Percentiles rank a stretch among this genome's conserved stretches.
phyloP scores from a whole-genome alignment of 202 grass and related monocot genomes.

The Musa balbisiana region DNA sequence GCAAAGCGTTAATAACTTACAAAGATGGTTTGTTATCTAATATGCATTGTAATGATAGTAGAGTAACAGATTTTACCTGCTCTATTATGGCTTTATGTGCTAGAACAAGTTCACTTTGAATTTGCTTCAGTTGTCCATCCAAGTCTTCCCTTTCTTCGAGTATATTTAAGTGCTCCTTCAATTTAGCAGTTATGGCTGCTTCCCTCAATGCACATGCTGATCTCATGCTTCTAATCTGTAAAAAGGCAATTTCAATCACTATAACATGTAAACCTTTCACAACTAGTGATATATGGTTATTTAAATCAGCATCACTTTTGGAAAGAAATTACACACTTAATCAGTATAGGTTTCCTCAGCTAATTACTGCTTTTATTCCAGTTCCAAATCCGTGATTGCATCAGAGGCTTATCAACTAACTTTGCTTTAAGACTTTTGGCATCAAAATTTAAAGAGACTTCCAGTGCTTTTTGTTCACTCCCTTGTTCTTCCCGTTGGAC shows the following conservation, averaged over 20 bases:
- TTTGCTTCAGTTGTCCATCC: constrained; percentile 49
- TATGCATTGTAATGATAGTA: too few relatives aligned
- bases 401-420: constrained; percentile 50
- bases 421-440: constrained; percentile 6
- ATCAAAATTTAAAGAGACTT: constrained; percentile 6
- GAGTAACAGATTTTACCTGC: constrained; percentile 35
- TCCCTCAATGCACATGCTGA: constrained; percentile 62
- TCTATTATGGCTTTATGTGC: constrained; percentile 63
- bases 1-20: too few relatives aligned
- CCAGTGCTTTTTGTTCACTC: constrained; percentile 21
- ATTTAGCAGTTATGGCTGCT: constrained; percentile 42
- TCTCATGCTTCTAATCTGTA: constrained; percentile 75
- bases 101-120: constrained; percentile 62
- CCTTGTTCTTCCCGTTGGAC: constrained; percentile 60
- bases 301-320: constrained; percentile 5
- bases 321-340: constrained; percentile 40
- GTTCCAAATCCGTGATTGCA: constrained; percentile 63
- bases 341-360: constrained; percentile 78
- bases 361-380: constrained; percentile 58
- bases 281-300: constrained; percentile 4
- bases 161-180: constrained; percentile 57
- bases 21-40: too few relatives aligned
- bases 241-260: constrained; percentile 4
- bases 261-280: constrained; percentile 18
- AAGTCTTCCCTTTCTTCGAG: constrained; percentile 52